Percentiles rank a stretch among this genome's conserved stretches.
Evolutionary conservation across 2,329 filamentous ascomycete species (phyloP).

Genomic region (Karstenula rhodostoma): DNA sequence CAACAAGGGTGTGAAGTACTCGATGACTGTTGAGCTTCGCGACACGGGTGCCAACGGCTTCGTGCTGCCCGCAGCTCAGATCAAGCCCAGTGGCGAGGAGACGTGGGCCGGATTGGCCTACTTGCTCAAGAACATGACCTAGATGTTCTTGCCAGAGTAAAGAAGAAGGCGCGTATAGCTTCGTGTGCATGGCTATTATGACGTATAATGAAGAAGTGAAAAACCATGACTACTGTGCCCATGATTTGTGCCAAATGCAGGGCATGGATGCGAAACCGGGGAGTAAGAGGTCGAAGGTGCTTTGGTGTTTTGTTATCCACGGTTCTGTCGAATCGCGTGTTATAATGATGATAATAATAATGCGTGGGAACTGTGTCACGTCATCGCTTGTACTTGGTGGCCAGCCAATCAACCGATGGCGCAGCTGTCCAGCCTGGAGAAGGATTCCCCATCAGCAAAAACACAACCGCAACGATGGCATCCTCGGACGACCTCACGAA

Average conservation of each 20-base stretch:
- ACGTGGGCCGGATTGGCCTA: conserved; percentile 54
- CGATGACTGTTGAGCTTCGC: conserved; percentile 60
- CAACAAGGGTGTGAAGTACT: conserved; percentile 47
- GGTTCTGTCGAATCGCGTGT: no score
- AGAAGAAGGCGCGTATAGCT: not conserved
- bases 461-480: conserved; percentile 24
- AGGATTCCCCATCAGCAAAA: not conserved
- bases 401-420: conserved; percentile 11
- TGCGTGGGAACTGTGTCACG: not conserved
- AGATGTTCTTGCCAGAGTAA: not conserved
- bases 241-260: no score
- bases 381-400: conserved; percentile 1
- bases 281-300: no score
- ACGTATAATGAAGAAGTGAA: not conserved
- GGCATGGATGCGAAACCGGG: no score
- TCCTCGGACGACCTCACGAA: conserved; percentile 29
- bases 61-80: conserved; percentile 59
- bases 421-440: not conserved
- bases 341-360: no score
- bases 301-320: no score
- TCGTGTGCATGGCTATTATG: not conserved
- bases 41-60: conserved; percentile 60
- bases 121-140: conserved; percentile 39
- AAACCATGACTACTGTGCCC: not conserved
- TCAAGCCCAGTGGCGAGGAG: conserved; percentile 57